Percentiles rank a stretch among this genome's conserved stretches.
These are phyloP conservation scores for Beauveria varroae DNA, from an alignment of 2,329 filamentous ascomycete genomes.

Conservation along the genomic window DNA sequence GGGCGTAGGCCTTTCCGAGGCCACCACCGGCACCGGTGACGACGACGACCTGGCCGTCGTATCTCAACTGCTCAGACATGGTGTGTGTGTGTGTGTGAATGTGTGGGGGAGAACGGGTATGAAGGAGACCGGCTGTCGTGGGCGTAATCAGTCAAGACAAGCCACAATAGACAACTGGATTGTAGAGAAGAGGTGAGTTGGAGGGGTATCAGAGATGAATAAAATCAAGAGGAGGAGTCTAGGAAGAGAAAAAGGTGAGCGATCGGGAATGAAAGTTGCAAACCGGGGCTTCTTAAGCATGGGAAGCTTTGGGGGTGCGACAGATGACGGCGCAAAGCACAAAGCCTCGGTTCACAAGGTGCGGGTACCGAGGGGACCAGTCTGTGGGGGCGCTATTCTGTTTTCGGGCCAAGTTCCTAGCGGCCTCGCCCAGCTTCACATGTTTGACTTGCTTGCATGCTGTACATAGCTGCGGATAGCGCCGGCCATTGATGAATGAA, in stretches of 20 bases:
- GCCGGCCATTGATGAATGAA: too few relatives aligned
- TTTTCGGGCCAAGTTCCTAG: background rate
- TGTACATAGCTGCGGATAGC: too few relatives aligned
- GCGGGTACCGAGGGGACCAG: conserved; percentile 5
- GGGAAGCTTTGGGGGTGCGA: background rate
- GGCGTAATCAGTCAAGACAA: background rate
- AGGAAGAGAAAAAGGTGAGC: background rate
- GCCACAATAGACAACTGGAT: background rate
- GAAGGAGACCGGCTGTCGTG: background rate
- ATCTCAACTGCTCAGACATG: conserved; percentile 65
- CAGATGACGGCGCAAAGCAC: background rate
- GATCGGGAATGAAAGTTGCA: background rate
- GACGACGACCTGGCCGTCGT: conserved; percentile 77
- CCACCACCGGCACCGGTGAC: conserved; percentile 77
- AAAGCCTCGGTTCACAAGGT: background rate
- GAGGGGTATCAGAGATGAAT: conserved; percentile 7
- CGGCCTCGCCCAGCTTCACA: conserved; percentile 3
- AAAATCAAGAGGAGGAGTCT: background rate
- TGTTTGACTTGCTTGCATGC: background rate
- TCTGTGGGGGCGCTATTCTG: background rate
- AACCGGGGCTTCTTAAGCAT: conserved; percentile 8
- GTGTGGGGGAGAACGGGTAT: background rate
- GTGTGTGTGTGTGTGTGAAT: conserved; percentile 12
- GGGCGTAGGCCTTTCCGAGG: conserved; percentile 72
- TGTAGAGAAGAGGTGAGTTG: background rate